A percentile compares a stretch with the other conserved stretches of the same genome.
These are phyloP conservation scores for Paspalum vaginatum DNA, from an alignment of 176 grass and related monocot species.

Conservation along the genomic window DNA sequence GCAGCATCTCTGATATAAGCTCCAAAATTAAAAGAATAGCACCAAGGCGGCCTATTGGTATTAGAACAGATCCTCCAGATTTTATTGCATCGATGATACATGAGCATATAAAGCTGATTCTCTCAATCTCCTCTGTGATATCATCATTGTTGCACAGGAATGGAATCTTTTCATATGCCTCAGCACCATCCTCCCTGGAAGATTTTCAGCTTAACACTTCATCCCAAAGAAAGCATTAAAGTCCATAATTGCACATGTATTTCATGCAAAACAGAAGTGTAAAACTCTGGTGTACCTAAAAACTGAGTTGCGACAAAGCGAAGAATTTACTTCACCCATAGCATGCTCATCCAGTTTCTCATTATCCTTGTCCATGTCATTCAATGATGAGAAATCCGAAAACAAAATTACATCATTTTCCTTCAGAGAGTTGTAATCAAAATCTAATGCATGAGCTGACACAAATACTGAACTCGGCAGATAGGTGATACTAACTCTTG, in stretches of 20 bases:
- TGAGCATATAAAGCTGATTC: constrained; percentile 78
- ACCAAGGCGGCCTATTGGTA: constrained; percentile 66
- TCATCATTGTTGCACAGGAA: constrained; percentile 67
- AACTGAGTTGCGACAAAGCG: constrained; percentile 22
- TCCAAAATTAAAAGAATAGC: constrained; percentile 71
- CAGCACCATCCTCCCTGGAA: constrained; percentile 45
- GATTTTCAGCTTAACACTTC: not conserved
- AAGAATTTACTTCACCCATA: constrained; percentile 37
- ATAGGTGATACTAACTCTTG: constrained; percentile 65
- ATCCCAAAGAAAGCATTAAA: constrained; percentile 23
- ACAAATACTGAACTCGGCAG: constrained; percentile 78
- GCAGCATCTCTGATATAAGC: constrained; percentile 56
- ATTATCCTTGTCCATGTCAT: constrained; percentile 51
- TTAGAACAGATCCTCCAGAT: constrained; percentile 82
- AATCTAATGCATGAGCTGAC: constrained; percentile 73
- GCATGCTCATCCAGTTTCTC: constrained; percentile 37
- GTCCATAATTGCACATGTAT: not conserved
- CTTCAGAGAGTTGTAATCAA: constrained; percentile 61
- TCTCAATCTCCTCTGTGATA: constrained; percentile 72
- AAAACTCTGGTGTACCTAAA: constrained; percentile 44
- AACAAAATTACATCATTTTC: constrained; percentile 82
- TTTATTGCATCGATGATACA: constrained; percentile 71
- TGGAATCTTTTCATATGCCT: constrained; percentile 41
- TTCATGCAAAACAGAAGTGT: constrained; percentile 19
- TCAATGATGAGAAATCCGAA: constrained; percentile 82